These are phyloP conservation scores for Botrytis aclada DNA, from an alignment of 2,329 filamentous ascomycete genomes.

Conservation along the genomic window DNA sequence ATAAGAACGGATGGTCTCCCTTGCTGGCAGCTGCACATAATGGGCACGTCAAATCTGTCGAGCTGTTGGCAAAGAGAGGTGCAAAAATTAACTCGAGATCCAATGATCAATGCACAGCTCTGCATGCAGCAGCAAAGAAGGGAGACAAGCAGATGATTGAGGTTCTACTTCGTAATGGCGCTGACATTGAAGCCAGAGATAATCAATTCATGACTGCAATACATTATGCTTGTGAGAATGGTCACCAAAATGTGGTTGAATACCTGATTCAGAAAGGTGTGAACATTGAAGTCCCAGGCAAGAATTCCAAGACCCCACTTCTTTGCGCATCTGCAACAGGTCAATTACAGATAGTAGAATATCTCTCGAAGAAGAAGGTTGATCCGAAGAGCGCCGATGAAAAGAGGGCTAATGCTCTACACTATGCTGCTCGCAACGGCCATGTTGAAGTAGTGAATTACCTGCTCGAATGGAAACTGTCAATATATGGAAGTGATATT, in stretches of 20 bases:
- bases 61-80: slow-evolving; percentile 16
- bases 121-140: slow-evolving; percentile 19
- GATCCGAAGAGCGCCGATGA: background rate
- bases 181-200: slow-evolving; percentile 18
- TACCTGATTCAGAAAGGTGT: slow-evolving; percentile 19
- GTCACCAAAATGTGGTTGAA: slow-evolving; percentile 1
- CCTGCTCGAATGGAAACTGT: slow-evolving; percentile 9
- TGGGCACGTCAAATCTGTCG: slow-evolving; percentile 19
- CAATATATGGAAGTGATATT: slow-evolving; percentile 11
- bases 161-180: slow-evolving; percentile 15
- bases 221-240: slow-evolving; percentile 17
- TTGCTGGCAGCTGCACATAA: slow-evolving; percentile 18
- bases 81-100: slow-evolving; percentile 19
- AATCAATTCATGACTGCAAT: slow-evolving; percentile 19
- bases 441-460: slow-evolving; percentile 11
- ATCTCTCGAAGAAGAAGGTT: slow-evolving; percentile 15
- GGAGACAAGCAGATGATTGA: slow-evolving; percentile 20
- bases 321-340: slow-evolving; percentile 16
- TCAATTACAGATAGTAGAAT: slow-evolving; percentile 9
- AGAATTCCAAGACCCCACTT: slow-evolving; percentile 16
- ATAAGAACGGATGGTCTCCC: slow-evolving; percentile 14
- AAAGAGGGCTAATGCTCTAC: background rate
- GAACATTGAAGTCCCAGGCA: slow-evolving; percentile 11
- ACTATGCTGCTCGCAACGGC: background rate
- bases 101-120: slow-evolving; percentile 18